Percentiles rank a stretch among this genome's conserved stretches.
These are phyloP conservation scores for Corynespora cassiicola DNA, from an alignment of 2,329 filamentous ascomycete genomes.

Conservation along the genomic window DNA sequence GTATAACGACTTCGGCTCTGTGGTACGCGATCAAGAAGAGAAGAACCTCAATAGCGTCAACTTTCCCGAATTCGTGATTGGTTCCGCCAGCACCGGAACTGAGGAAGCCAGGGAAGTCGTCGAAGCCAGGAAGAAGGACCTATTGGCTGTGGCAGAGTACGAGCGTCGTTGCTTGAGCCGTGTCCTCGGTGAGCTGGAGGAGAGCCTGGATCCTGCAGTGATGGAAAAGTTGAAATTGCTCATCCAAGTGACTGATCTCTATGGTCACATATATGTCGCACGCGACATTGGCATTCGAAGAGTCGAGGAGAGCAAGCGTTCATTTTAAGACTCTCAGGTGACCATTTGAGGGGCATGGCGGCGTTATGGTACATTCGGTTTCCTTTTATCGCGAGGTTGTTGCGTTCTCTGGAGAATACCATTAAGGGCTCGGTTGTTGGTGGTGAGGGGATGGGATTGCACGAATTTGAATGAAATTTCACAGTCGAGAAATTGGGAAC, in stretches of 20 bases:
- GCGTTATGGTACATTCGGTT: too few relatives aligned
- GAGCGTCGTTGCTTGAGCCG: conserved; percentile 22
- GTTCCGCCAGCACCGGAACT: conserved; percentile 16
- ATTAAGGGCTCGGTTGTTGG: too few relatives aligned
- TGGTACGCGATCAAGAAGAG: conserved; percentile 33
- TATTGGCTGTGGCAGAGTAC: conserved; percentile 34
- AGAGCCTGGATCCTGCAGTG: conserved; percentile 3
- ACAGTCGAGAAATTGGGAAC: too few relatives aligned
- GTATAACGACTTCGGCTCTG: conserved; percentile 36
- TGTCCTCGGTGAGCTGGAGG: conserved; percentile 8
- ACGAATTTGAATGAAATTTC: too few relatives aligned
- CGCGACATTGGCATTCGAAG: conserved; percentile 26
- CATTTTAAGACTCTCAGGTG: too few relatives aligned
- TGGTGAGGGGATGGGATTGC: too few relatives aligned
- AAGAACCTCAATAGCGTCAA: conserved; percentile 34
- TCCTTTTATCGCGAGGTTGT: too few relatives aligned
- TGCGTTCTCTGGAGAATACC: too few relatives aligned
- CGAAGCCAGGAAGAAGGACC: conserved; percentile 12
- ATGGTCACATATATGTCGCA: conserved; percentile 45
- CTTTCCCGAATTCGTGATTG: conserved; percentile 39
- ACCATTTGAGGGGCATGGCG: too few relatives aligned
- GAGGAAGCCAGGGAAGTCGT: conserved; percentile 6
- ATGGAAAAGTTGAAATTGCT: conserved; percentile 30
- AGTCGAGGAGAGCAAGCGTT: background rate
- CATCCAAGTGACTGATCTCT: conserved; percentile 42